Evolutionary conservation across 768 basidiomycete genomes (phyloP).

Genomic region (Tephrocybe sp.): DNA sequence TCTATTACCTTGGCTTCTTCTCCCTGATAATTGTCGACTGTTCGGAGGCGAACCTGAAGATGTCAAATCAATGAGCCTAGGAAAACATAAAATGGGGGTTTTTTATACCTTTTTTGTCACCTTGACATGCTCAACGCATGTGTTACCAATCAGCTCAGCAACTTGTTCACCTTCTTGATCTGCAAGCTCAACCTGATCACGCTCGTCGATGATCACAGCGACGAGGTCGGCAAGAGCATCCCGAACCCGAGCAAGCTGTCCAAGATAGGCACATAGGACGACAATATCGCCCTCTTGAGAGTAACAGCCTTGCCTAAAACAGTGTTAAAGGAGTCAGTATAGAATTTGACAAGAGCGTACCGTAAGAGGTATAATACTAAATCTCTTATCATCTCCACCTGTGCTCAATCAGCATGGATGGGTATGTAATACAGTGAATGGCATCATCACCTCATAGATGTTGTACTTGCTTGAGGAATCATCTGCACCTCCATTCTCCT

Average conservation of each 20-base stretch:
- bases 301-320: slow-evolving; percentile 40
- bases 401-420: not conserved
- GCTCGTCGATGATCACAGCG: slow-evolving; percentile 67
- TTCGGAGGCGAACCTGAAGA: slow-evolving; percentile 62
- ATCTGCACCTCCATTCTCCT: slow-evolving; percentile 57
- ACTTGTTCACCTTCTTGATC: slow-evolving; percentile 46
- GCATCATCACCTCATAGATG: slow-evolving; percentile 61
- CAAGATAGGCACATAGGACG: slow-evolving; percentile 47
- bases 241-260: slow-evolving; percentile 41
- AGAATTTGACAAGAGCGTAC: slow-evolving; percentile 15
- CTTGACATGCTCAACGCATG: slow-evolving; percentile 43
- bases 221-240: slow-evolving; percentile 44
- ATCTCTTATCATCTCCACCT: slow-evolving; percentile 47
- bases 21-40: slow-evolving; percentile 80
- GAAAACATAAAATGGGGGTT: not conserved
- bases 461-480: slow-evolving; percentile 72
- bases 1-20: slow-evolving; percentile 57
- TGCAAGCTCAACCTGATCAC: slow-evolving; percentile 61
- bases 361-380: slow-evolving; percentile 44
- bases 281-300: slow-evolving; percentile 48
- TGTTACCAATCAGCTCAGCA: slow-evolving; percentile 19
- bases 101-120: slow-evolving; percentile 49
- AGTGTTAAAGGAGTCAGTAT: not conserved
- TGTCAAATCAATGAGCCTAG: not conserved
- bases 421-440: not conserved